These are phyloP conservation scores for Zygosaccharomyces lentus DNA, from an alignment of 805 yeast species.

Conservation along the genomic window DNA sequence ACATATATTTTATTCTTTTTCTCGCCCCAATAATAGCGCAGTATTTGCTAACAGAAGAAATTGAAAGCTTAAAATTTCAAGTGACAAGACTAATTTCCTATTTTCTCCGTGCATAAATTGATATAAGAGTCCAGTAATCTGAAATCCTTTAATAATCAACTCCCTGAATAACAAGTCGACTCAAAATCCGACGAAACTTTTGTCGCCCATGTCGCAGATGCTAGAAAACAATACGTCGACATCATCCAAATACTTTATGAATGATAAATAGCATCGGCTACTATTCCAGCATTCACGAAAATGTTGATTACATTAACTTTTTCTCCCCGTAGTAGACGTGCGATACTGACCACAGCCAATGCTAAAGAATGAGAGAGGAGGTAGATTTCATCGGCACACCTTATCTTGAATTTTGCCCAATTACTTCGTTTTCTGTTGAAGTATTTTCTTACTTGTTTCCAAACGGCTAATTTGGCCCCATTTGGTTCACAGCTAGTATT, in stretches of 20 bases:
- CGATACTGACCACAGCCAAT: not conserved
- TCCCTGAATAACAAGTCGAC: not conserved
- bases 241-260: slow-evolving; percentile 3
- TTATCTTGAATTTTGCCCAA: not conserved
- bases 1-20: not conserved
- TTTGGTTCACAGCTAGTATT: not conserved
- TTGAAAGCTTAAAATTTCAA: not conserved
- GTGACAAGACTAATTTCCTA: not conserved
- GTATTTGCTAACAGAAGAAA: not conserved
- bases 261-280: not conserved
- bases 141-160: not conserved
- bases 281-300: not conserved
- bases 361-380: not conserved
- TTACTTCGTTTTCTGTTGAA: not conserved
- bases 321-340: not conserved
- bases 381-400: not conserved
- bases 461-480: not conserved
- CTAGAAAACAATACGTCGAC: slow-evolving; percentile 2
- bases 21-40: not conserved
- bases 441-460: not conserved
- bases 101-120: not conserved
- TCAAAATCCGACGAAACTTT: not conserved
- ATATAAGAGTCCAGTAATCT: not conserved
- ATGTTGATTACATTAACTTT: not conserved
- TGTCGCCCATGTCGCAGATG: slow-evolving; percentile 1